Base-by-base conservation (phyloP, 768 basidiomycete genomes). In the Hygrophorus pudorinus region DNA sequence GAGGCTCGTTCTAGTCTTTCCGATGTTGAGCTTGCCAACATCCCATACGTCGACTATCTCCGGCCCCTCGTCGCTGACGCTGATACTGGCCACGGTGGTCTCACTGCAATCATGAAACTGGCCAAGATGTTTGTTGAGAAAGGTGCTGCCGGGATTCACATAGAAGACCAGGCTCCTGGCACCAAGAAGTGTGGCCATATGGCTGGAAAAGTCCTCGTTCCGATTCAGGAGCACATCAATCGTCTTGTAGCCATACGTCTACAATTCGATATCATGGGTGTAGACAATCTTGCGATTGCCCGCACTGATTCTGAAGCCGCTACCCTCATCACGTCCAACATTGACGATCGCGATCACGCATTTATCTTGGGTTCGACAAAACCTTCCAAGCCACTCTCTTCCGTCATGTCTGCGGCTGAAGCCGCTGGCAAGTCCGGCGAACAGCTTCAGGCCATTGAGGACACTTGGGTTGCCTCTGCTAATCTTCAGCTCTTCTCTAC, bases 61-160 rank as follows among this genome's bases (percentile, higher is more conserved):
- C 85, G 94, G 17, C 94, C 94, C 4, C 76, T 99, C 52, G 71
- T 99, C 51, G 94, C 96, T 13, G 96, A 99, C 64, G 96, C 91
- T 9, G 96, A 99, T 61, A 98, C 96, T 17, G 94, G 94, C 4
- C 94, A 98, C 59, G 94, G 94, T 56, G 94, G 94, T 49, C 68
- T 98, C 53, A 97, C 93, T n/a, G 92, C 96, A 13, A 81, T 90
- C 49, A 94, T 98, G 90, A 98, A 97, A 68, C 79, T 99, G 49
- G 79, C 96, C 47, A 99, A 99, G 67, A 81, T 99, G 77, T 97
- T 99, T 59, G 91, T 97, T 51, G 96, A 99, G 67, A 88, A 91
- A 55, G 94, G 96, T 50, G 96, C 96, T 0, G 93, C 96, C 12
- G 96, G 94, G 16, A 90, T 99, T 42, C 96, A 99, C 61, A 73